These are phyloP conservation scores for Hymenoscyphus occultus DNA, from an alignment of 2,329 filamentous ascomycete species.

Conservation along the genomic window DNA sequence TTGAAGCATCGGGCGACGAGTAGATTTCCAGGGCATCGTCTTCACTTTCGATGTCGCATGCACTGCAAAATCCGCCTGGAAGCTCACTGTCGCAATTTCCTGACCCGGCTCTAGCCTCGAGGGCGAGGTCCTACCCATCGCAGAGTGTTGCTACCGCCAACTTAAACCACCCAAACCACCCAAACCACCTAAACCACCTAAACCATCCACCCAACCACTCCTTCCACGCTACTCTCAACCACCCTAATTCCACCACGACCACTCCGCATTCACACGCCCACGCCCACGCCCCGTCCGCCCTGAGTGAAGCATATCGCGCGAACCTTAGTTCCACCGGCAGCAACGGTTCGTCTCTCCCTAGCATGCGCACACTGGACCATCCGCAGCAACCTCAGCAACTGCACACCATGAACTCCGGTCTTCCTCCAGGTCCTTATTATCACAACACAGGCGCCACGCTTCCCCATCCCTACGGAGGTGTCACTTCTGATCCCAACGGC, in stretches of 20 bases:
- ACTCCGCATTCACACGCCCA: constrained; percentile 47
- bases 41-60: constrained; percentile 37
- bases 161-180: background rate
- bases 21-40: constrained; percentile 9
- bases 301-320: constrained; percentile 44
- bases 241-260: constrained; percentile 37
- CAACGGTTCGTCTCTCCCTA: constrained; percentile 47
- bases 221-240: too few relatives aligned
- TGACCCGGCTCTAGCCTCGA: constrained; percentile 26
- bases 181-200: background rate
- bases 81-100: constrained; percentile 1
- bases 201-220: too few relatives aligned
- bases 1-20: background rate
- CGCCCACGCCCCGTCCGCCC: constrained; percentile 37
- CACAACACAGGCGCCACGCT: constrained; percentile 38
- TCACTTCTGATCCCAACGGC: constrained; percentile 45
- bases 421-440: constrained; percentile 52
- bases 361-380: constrained; percentile 48
- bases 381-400: constrained; percentile 32
- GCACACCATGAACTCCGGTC: constrained; percentile 49
- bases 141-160: background rate
- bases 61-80: constrained; percentile 24
- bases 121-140: constrained; percentile 9
- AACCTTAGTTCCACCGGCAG: constrained; percentile 40
- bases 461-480: constrained; percentile 45